phyloP scores from a whole-genome alignment of 352 stramenopile genomes.

The Phytophthora megakarya region DNA sequence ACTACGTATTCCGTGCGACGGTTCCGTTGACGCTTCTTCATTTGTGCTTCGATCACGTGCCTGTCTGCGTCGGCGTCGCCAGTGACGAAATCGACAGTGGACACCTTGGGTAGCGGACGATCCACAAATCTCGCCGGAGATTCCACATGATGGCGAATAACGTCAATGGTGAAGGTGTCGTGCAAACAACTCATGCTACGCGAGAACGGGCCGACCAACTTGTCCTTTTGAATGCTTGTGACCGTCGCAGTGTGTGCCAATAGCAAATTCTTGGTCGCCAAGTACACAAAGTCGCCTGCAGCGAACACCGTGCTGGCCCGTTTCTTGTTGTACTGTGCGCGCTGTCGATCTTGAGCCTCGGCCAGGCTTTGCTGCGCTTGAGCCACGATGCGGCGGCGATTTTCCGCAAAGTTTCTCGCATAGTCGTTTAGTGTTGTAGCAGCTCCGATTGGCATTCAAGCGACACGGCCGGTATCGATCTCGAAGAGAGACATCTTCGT shows the following conservation, averaged over 20 bases:
- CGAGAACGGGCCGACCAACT: no score
- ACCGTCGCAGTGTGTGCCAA: not conserved
- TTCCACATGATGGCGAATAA: not conserved
- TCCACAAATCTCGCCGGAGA: not conserved
- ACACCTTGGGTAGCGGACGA: conserved; percentile 8
- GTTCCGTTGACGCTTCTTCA: not conserved
- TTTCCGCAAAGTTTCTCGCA: not conserved
- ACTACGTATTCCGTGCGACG: not conserved
- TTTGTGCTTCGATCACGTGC: not conserved
- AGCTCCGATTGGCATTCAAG: not conserved
- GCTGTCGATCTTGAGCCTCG: not conserved
- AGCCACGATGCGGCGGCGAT: not conserved
- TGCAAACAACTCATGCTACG: not conserved
- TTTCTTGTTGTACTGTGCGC: not conserved
- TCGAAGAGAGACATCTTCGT: conserved; percentile 14
- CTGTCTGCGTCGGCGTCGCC: not conserved
- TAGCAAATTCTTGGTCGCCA: not conserved
- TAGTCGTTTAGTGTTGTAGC: conserved; percentile 1
- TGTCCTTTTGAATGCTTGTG: conserved; percentile 7
- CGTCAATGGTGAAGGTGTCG: conserved; percentile 7
- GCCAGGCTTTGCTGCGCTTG: not conserved
- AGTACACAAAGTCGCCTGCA: not conserved
- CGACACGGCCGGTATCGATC: conserved; percentile 11
- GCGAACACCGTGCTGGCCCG: not conserved
- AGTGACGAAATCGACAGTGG: not conserved